Evolutionary conservation across 2,329 filamentous ascomycete species (phyloP), one percentile per base, ranked within the genome.

Genomic region (Phaeophleospora eucalypticola): DNA sequence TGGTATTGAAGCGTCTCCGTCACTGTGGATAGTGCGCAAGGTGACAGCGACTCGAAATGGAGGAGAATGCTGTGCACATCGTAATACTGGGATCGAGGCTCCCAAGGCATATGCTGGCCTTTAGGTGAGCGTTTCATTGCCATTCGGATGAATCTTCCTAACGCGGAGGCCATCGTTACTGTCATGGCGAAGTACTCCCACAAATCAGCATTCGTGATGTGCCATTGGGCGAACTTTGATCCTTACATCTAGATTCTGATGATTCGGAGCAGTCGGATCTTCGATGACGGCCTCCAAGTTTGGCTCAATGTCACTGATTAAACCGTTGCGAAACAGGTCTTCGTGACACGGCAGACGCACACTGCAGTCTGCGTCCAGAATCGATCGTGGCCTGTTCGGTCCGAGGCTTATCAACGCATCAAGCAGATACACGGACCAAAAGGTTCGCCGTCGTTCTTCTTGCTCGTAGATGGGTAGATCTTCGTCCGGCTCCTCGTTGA

Each of bases 381-480:
- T 15, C 2, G 36, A 24, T 17, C 36, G 18, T 4, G 43, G 43
- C 10, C 36, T 19, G 19, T 43, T 41, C 8, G 38, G 45, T 3
- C 45, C 45, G n/a, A 41, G 33, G 14, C 32, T 33, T 10, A 43
- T 24, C 19, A 48, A 24, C 14, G 21, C 24, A 62, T 97, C 93
- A 54, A 89, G 74, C 58, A 84, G 88, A 62, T 95, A 97, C 2
- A 86, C 81, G 81, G 91, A 84, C 91, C 91, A 98, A 58, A 96
- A 97, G 0, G 89, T 94, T 54, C 93, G 79, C 41, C 91, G 79
- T 55, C 91, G 78, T 66, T 98, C 93, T 69, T 97, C 93, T 46
- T 81, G 80, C 65, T 97, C 91, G 0, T 33, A 36, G 3, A 33
- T 15, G 4, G 41, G 34, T 15, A 48, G 36, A 15, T 24, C 18